Base-by-base conservation (phyloP, 225 moss, liverwort and hornwort species). In the Lunularia cruciata region DNA sequence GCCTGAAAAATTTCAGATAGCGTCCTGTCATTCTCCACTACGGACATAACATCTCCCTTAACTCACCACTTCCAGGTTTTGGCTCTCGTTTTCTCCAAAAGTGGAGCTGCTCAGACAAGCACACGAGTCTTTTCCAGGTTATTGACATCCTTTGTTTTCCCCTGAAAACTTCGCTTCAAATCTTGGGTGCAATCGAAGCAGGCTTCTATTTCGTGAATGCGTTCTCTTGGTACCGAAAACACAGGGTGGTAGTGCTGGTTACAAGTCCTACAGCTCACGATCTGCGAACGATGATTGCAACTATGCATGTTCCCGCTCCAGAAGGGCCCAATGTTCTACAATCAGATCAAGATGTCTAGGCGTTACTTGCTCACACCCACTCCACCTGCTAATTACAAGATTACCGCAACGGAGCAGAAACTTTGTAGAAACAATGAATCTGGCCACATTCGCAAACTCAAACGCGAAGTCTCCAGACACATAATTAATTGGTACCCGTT, bases 241-340 rank as follows among this genome's bases (percentile, higher is more conserved):
- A 77, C 67, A 0, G 77, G 81, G 40, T 65, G 61, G 25, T 58
- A 73, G 4, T 71, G 62, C 39, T 82, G 74, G 14, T 54, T 46
- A 31, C 81, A 82, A 9, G 77, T 77, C 71, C 64, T 82, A 60
- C 81, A 82, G 48, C 74, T 70, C 16, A 82, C 67, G 30, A 82
- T 25, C 56, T 82, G 77, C 34, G 35, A 71, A 62, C 81, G 77
- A 18, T 76, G 77, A 40, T 52, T 25, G 55, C 81, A 82, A 20
- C 64, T 54, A 61, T 73, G 73, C 81, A 82, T 82, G 13, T 73
- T 67, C 65, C 43, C 68, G 13, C 1, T 12, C 46, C 66, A 33
- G 1, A 18, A 61, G 60, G n/a, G 20, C n/a, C n/a, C n/a, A n/a
- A n/a, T n/a, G n/a, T n/a, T n/a, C n/a, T n/a, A n/a, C n/a, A n/a